Conservation (phyloP, 768 basidiomycete genomes). For the Auriscalpium orientale region DNA sequence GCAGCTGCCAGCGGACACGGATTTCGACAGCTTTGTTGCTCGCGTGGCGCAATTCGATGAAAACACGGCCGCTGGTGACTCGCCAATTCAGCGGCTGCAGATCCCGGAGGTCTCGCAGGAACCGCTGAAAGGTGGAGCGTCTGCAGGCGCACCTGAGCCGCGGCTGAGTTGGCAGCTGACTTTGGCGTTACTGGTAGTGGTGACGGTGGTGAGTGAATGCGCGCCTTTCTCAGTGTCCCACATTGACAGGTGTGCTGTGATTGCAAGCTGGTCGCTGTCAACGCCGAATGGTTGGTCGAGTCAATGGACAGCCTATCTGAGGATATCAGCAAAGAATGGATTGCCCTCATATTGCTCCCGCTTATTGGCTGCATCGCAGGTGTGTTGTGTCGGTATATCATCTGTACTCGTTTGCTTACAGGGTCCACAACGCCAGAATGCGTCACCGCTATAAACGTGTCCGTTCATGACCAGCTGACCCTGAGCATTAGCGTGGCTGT, state of each 20-base stretch:
- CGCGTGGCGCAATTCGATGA: background rate
- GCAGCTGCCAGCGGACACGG: conserved; percentile 8
- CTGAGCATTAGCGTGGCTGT: conserved; percentile 82
- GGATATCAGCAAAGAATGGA: conserved; percentile 78
- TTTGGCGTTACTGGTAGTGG: conserved; percentile 1
- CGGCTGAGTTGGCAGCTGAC: conserved; percentile 12
- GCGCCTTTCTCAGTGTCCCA: background rate
- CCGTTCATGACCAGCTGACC: conserved; percentile 75
- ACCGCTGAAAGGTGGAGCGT: background rate
- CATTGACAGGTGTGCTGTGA: background rate
- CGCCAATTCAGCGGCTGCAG: conserved; percentile 2
- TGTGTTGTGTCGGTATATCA: conserved; percentile 20
- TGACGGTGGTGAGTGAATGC: conserved; percentile 9
- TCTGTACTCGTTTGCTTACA: background rate
- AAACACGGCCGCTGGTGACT: background rate
- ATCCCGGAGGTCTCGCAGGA: conserved; percentile 1
- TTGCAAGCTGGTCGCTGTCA: conserved; percentile 44
- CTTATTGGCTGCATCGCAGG: conserved; percentile 77
- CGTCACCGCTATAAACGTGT: conserved; percentile 84
- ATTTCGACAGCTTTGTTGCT: background rate
- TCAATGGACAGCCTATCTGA: conserved; percentile 73
- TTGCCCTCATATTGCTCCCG: conserved; percentile 83
- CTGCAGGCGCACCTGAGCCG: background rate
- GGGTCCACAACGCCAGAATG: conserved; percentile 46
- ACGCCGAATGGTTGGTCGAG: conserved; percentile 70